A percentile compares a stretch with the other conserved stretches of the same genome.
phyloP scores from a whole-genome alignment of 805 yeast species.

The Barnettozyma salicaria region DNA sequence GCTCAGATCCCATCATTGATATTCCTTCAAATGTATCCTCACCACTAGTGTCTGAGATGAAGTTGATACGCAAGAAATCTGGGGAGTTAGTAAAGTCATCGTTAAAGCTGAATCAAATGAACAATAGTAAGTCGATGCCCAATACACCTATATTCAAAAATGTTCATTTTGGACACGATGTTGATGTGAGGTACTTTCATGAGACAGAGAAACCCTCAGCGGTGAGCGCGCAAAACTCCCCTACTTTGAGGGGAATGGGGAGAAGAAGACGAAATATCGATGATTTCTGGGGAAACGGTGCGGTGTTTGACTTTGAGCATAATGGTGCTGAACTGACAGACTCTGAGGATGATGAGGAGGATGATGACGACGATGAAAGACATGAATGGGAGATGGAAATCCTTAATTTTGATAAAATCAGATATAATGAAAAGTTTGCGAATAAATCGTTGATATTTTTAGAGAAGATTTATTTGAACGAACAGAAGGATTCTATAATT shows the following conservation, averaged over 20 bases:
- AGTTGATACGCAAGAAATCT: slow-evolving; percentile 70
- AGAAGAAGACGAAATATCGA: slow-evolving; percentile 26
- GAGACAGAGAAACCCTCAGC: slow-evolving; percentile 71
- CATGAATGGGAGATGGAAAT: slow-evolving; percentile 41
- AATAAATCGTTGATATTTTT: slow-evolving; percentile 42
- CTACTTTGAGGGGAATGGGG: slow-evolving; percentile 30
- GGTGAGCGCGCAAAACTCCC: slow-evolving; percentile 64
- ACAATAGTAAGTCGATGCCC: slow-evolving; percentile 42
- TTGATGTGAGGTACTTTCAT: slow-evolving; percentile 67
- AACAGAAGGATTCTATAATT: slow-evolving; percentile 50
- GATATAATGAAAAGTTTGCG: slow-evolving; percentile 40
- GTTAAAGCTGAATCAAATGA: slow-evolving; percentile 40
- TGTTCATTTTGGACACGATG: slow-evolving; percentile 73
- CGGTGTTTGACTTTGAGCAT: slow-evolving; percentile 21
- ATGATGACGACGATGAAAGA: slow-evolving; percentile 19
- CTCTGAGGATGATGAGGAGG: slow-evolving; percentile 17
- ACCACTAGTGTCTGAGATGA: slow-evolving; percentile 17
- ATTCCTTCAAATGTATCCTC: not conserved
- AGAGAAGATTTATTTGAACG: slow-evolving; percentile 55
- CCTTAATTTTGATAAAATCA: slow-evolving; percentile 38
- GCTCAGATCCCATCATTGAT: slow-evolving; percentile 6
- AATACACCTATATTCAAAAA: slow-evolving; percentile 57
- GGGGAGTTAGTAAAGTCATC: slow-evolving; percentile 84
- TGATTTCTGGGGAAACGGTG: slow-evolving; percentile 19
- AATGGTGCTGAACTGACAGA: slow-evolving; percentile 18